These are phyloP conservation scores for Sporothrix humicola DNA, from an alignment of 2,329 filamentous ascomycete genomes.

Conservation along the genomic window DNA sequence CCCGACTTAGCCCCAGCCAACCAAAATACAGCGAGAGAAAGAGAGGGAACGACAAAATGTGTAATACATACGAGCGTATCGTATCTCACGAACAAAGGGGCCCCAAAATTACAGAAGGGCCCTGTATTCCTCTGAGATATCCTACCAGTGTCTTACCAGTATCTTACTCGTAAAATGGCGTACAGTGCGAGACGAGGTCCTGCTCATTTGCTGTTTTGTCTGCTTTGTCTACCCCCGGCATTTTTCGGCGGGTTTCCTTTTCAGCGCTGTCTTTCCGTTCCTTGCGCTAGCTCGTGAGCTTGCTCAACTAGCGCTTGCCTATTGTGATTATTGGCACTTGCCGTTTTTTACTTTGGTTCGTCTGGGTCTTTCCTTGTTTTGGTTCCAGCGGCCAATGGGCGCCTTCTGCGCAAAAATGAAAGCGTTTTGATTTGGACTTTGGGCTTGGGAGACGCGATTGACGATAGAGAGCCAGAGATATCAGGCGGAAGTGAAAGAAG, in stretches of 20 bases:
- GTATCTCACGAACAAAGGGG: neutral
- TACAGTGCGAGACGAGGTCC: constrained; percentile 9
- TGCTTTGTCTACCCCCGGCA: neutral
- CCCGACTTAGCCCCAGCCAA: constrained; percentile 14
- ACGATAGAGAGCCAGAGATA: neutral
- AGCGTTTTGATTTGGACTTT: constrained; percentile 6
- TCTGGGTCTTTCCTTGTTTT: constrained; percentile 19
- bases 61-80: neutral
- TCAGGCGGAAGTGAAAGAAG: neutral
- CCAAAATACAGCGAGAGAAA: constrained; percentile 27
- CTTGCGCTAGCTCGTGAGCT: constrained; percentile 21
- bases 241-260: constrained; percentile 18
- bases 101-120: constrained; percentile 1
- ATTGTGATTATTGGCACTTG: constrained; percentile 19
- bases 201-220: neutral
- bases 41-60: constrained; percentile 9
- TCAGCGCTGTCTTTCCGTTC: constrained; percentile 24
- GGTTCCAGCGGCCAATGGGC: constrained; percentile 17
- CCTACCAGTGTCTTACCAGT: too few species aligned
- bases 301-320: constrained; percentile 1
- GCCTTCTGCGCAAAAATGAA: constrained; percentile 1
- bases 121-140: neutral
- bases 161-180: neutral
- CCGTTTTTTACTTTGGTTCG: neutral
- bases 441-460: neutral